phyloP scores from a whole-genome alignment of 176 grass and related monocot genomes.

The Microstegium vimineum region DNA sequence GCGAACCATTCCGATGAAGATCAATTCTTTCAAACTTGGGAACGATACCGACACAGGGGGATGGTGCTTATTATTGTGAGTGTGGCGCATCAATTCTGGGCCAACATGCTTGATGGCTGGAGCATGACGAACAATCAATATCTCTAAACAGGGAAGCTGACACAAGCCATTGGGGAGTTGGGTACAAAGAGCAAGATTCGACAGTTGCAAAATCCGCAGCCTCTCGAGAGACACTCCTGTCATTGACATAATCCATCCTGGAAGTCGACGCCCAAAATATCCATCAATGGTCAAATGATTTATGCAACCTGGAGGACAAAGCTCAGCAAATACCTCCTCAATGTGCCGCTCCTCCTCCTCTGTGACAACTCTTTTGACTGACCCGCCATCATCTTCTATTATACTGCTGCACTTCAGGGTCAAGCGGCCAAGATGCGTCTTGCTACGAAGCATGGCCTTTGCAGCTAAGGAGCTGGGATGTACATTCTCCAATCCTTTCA shows the following conservation, averaged over 20 bases:
- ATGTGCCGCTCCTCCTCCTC: not conserved
- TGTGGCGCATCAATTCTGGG: not conserved
- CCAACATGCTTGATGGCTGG: not conserved
- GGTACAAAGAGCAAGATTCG: not conserved
- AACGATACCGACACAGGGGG: not conserved
- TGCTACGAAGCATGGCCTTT: not conserved
- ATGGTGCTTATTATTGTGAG: not conserved
- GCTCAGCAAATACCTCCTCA: not conserved
- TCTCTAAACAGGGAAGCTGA: not conserved
- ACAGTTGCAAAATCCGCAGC: not conserved
- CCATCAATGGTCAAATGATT: not conserved
- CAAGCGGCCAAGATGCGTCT: not conserved
- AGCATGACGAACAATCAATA: not conserved
- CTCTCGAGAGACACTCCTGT: not conserved
- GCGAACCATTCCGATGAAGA: not conserved
- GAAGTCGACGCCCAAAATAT: not conserved
- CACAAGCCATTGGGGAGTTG: slow-evolving; percentile 4
- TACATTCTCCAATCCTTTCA: not conserved
- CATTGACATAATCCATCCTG: not conserved
- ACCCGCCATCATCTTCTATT: not conserved
- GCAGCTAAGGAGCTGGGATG: not conserved
- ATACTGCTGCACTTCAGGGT: not conserved
- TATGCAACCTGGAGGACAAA: not conserved
- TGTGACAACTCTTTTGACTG: not conserved
- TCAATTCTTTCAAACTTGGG: not conserved